Conservation (phyloP, 2,329 filamentous ascomycete genomes). For the Macrophomina tecta region DNA sequence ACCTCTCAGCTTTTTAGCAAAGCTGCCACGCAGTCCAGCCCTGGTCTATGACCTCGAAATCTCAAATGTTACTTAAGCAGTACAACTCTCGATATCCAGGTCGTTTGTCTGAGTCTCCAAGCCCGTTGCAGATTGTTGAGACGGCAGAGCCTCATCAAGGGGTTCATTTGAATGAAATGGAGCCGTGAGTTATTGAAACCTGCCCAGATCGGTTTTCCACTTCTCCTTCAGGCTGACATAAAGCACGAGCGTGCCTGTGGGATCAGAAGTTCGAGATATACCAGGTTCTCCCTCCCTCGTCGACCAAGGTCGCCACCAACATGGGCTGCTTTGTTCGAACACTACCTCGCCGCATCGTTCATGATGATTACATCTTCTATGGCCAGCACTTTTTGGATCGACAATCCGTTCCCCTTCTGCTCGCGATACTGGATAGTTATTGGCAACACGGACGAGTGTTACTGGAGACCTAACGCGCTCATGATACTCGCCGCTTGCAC, state of each 20-base stretch:
- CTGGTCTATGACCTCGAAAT: background rate
- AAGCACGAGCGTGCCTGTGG: background rate
- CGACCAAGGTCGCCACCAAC: background rate
- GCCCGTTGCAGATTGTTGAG: background rate
- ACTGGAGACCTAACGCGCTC: background rate
- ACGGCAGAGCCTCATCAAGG: background rate
- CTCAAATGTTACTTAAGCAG: background rate
- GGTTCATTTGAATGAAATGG: background rate
- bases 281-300: background rate
- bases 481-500: too few species aligned
- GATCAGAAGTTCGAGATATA: background rate
- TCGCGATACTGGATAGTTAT: constrained; percentile 2
- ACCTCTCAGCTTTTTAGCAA: background rate
- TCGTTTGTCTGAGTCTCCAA: background rate
- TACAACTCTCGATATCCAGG: background rate
- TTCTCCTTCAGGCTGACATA: constrained; percentile 1
- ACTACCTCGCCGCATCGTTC: constrained; percentile 1
- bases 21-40: background rate
- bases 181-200: background rate
- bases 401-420: background rate
- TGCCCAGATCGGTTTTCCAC: background rate
- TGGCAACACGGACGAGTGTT: constrained; percentile 10
- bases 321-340: constrained; percentile 2
- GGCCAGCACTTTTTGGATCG: constrained; percentile 17
- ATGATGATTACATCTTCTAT: constrained; percentile 17